Base-by-base conservation (phyloP, 768 basidiomycete species). In the Cyclocybe cylindracea region DNA sequence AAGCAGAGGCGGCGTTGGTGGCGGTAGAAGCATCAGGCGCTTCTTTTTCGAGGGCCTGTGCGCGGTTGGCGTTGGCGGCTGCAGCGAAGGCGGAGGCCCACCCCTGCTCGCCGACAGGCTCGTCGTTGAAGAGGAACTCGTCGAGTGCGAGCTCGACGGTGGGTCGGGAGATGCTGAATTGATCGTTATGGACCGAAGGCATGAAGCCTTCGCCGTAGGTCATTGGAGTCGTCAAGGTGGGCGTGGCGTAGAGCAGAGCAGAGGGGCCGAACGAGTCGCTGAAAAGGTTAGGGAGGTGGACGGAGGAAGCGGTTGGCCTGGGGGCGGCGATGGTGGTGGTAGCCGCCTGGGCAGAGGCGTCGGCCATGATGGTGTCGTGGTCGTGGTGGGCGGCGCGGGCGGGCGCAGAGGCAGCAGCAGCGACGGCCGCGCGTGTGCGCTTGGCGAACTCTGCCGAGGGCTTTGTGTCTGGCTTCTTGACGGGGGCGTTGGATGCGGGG, bases 61-160 rank as follows among this genome's bases (percentile, higher is more conserved):
- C 38, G 33, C 50, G 38, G 48, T 49, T 52, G 46, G 53, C 16
- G 29, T 42, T 52, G 35, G 53, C 18, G 33, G 53, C 56, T 31
- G 50, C 46, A 36, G 59, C 59, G 37, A 58, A 32, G 19, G 65
- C 64, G 36, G 59, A 59, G 16, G 57, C 46, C 16, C 65, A 66
- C 38, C 38, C 40, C 37, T 46, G 40, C 19, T 61, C 60, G 29
- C 33, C 53, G 39, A 60, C 50, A 14, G 67, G 55, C 24, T 77
- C 83, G 60, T 76, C 74, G 47, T 69, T 70, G 55, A 78, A 76
- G 53, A 93, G 79, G 52, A 93, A 77, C 55, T 94, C 90, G 58
- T 94, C 91, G n/a, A 94, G 79, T 4, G 87, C 86, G 31, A 93
- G 82, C 64, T 93, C 90, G 62, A 92, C 91, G 39, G 91, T 92